Conservation (phyloP, 192 early-diverging fungal genomes). For the Backusella sp. region DNA sequence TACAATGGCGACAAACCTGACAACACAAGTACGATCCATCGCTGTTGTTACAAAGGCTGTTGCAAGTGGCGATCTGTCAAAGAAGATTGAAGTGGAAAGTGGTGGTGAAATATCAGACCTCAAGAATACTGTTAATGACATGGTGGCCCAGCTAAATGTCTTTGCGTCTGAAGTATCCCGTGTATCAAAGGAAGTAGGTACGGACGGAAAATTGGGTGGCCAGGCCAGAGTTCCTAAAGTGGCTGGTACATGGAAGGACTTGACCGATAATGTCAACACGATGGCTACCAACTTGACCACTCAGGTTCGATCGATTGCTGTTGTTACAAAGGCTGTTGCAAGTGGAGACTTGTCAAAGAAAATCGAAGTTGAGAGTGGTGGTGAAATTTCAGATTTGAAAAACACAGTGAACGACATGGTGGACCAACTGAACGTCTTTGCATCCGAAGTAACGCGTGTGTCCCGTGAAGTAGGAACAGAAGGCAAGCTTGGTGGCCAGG, state of each 20-base stretch:
- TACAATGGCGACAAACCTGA: constrained; percentile 53
- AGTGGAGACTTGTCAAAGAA: constrained; percentile 55
- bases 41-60: constrained; percentile 50
- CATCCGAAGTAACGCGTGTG: constrained; percentile 61
- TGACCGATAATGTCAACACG: constrained; percentile 66
- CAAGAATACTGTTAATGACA: constrained; percentile 58
- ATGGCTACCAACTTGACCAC: constrained; percentile 62
- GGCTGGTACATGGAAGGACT: constrained; percentile 73
- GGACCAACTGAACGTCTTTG: constrained; percentile 49
- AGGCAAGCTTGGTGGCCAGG: no score
- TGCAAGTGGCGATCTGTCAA: constrained; percentile 45
- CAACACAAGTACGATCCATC: constrained; percentile 51
- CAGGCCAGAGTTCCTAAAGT: constrained; percentile 71
- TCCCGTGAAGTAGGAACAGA: constrained; percentile 53
- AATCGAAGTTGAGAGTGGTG: constrained; percentile 61
- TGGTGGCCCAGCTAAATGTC: constrained; percentile 54
- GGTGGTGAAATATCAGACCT: constrained; percentile 54
- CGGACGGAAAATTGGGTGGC: constrained; percentile 71
- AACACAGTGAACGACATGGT: constrained; percentile 86
- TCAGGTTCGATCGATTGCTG: constrained; percentile 67
- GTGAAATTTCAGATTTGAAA: constrained; percentile 71
- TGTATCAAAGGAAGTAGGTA: constrained; percentile 7
- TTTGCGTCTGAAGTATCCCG: constrained; percentile 57
- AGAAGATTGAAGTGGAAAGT: constrained; percentile 47
- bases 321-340: constrained; percentile 58